Percentiles rank a stretch among this genome's conserved stretches.
phyloP scores from a whole-genome alignment of 305 asterid genomes.

The Ilex paraguariensis region DNA sequence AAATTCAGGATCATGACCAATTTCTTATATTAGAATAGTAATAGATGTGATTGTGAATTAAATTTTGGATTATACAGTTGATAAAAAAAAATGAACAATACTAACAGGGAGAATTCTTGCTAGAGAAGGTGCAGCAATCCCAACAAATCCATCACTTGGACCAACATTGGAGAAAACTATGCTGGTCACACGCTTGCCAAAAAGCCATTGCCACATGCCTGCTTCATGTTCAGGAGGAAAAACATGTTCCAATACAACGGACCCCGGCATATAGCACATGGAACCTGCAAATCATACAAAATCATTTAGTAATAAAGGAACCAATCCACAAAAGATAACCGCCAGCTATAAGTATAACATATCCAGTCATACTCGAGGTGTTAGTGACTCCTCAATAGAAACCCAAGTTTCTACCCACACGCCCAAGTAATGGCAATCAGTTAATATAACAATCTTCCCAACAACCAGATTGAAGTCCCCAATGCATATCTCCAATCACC shows the following conservation, averaged over 20 bases:
- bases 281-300: constrained; percentile 55
- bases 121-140: constrained; percentile 94
- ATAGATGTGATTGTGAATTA: neutral
- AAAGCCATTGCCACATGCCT: constrained; percentile 93
- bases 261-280: constrained; percentile 98
- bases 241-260: constrained; percentile 77
- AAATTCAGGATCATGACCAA: neutral
- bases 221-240: constrained; percentile 88
- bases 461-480: too few species aligned
- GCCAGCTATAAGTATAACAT: too few species aligned
- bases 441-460: too few species aligned
- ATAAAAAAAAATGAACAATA: too few species aligned
- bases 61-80: constrained; percentile 15
- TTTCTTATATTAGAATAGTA: neutral
- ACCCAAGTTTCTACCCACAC: too few species aligned
- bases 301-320: too few species aligned
- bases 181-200: constrained; percentile 78
- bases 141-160: constrained; percentile 81
- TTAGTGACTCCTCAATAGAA: too few species aligned
- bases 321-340: too few species aligned
- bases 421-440: too few species aligned
- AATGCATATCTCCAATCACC: too few species aligned
- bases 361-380: too few species aligned
- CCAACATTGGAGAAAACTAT: constrained; percentile 78
- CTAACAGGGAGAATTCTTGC: constrained; percentile 85